Base-by-base conservation (phyloP, 2,329 filamentous ascomycete species). In the Zalaria sp. region DNA sequence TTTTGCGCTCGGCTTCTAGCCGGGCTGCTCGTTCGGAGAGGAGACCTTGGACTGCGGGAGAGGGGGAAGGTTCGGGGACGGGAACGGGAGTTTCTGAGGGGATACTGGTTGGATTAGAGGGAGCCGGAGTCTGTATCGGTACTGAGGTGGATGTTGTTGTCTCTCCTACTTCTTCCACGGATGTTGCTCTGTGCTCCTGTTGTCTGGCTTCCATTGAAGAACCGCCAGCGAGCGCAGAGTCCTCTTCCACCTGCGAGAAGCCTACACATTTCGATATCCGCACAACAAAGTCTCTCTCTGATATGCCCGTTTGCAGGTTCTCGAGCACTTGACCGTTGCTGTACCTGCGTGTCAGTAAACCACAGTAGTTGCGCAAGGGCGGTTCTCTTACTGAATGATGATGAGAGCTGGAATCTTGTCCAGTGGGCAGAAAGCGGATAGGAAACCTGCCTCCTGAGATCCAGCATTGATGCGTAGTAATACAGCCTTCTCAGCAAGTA, bases 401-500 rank as follows among this genome's bases (percentile, higher is more conserved):
- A 94, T 72, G 5, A 94, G 63, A 1, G 82, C 82, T 0, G 89
- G 88, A n/a, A 77, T 77, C 49, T 77, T 77, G 1, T 76, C 73
- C n/a, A 94, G 66, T 0, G 85, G 83, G 53, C 85, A 93, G 53
- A 94, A 83, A 37, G 84, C 83, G 6, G 79, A 74, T 9, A 96
- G 68, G 53, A 86, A 93, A 4, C 75, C 78, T 6, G 86, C 86
- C 65, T 94, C 87, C 49, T 82, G 74, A 2, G 83, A 87, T 25
- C 80, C 83, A 11, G 79, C 77, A 29, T 70, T 62, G 25, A 95
- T 68, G 39, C 80, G 75, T 25, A 95, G 67, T 5, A 81, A 64
- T 18, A 95, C 69, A 3, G 84, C 74, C 53, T 79, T 75, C 31
- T 71, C 65, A 26, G 67, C 62, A 43, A 91, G 67, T 27, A 77